Conservation (phyloP, 1,284 basidiomycete genomes). For the Ceratobasidium sp. region DNA sequence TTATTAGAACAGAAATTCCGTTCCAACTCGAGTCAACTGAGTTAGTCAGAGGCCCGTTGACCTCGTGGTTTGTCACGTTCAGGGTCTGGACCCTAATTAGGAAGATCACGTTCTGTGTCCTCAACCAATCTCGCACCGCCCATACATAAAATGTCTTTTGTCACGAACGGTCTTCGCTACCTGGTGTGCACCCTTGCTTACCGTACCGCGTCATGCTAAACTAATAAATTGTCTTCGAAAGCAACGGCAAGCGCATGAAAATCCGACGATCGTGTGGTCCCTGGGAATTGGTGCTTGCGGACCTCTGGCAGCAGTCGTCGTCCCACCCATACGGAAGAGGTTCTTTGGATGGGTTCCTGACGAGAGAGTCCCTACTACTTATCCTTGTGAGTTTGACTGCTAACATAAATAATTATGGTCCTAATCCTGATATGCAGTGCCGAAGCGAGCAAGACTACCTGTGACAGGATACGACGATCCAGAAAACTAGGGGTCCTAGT, state of each 20-base stretch:
- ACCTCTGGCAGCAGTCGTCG: constrained; percentile 74
- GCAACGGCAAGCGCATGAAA: constrained; percentile 89
- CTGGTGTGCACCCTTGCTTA: not conserved
- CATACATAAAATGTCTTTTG: constrained; percentile 26
- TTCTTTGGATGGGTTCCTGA: constrained; percentile 72
- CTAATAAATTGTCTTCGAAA: constrained; percentile 44
- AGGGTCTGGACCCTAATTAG: not conserved
- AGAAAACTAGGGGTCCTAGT: not conserved
- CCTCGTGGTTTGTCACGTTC: not conserved
- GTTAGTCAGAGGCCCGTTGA: not conserved
- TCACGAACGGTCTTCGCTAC: constrained; percentile 18
- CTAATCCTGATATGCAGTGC: constrained; percentile 33
- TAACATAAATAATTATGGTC: not conserved
- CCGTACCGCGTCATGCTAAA: not conserved
- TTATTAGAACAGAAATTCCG: no score
- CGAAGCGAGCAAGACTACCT: constrained; percentile 38
- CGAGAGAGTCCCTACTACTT: constrained; percentile 81
- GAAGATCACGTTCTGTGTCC: not conserved
- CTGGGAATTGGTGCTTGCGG: constrained; percentile 77
- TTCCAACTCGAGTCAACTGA: no score
- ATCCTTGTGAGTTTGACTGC: constrained; percentile 71
- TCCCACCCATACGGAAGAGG: constrained; percentile 79
- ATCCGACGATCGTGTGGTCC: constrained; percentile 91
- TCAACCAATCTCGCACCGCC: not conserved
- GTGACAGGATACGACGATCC: constrained; percentile 41